Evolutionary conservation across 192 early-diverging fungal genomes (phyloP).

Genomic region (Borealophlyctis nickersoniae): DNA sequence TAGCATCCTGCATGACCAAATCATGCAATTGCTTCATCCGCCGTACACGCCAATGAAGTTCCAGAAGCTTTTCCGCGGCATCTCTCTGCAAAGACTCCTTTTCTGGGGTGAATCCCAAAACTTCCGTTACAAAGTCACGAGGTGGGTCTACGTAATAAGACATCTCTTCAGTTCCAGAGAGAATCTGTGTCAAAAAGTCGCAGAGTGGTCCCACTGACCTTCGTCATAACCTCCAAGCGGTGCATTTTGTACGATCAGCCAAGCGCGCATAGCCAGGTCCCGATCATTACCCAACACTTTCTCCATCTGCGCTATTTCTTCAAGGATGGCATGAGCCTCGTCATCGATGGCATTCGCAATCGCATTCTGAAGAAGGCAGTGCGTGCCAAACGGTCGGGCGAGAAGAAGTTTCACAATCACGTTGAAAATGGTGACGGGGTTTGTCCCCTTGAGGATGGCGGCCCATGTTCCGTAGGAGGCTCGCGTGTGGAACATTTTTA

Average conservation of each 20-base stretch:
- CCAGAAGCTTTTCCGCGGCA: constrained; percentile 21
- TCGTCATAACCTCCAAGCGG: constrained; percentile 19
- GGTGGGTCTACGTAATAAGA: no score
- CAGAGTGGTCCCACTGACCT: no score
- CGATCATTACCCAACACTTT: neutral
- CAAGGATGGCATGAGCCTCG: constrained; percentile 8
- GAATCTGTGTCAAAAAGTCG: no score
- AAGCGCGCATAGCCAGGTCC: neutral
- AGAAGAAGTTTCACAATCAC: constrained; percentile 20
- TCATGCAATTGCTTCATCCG: constrained; percentile 18
- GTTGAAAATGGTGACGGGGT: constrained; percentile 29
- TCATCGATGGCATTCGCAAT: constrained; percentile 8
- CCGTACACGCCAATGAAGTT: constrained; percentile 13
- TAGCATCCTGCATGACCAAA: constrained; percentile 10
- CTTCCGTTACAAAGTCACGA: no score
- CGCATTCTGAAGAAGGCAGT: constrained; percentile 21
- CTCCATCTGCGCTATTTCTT: constrained; percentile 15
- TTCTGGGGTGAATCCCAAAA: constrained; percentile 5
- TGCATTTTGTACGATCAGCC: constrained; percentile 7
- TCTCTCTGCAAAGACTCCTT: neutral
- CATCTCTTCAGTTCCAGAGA: no score
- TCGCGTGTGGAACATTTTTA: constrained; percentile 14
- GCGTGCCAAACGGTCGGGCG: constrained; percentile 20
- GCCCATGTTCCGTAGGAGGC: constrained; percentile 29
- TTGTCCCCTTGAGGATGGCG: constrained; percentile 24